Evolutionary conservation across 2,329 filamentous ascomycete genomes (phyloP).

Genomic region (Scorias spongiosa): DNA sequence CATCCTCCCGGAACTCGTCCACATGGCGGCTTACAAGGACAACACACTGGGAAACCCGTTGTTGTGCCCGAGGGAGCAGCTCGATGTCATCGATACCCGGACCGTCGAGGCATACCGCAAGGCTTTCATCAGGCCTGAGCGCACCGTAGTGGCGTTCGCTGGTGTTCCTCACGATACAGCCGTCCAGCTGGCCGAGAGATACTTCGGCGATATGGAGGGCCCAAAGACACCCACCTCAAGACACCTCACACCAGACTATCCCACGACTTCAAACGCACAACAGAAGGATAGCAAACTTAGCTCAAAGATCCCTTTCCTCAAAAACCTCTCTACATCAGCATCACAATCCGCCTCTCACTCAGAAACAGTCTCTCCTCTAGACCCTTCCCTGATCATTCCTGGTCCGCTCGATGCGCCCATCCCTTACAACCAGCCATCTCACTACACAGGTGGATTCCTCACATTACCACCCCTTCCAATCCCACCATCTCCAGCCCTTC

Average conservation of each 20-base stretch:
- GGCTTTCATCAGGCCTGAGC: conserved; percentile 73
- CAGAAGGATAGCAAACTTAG: conserved; percentile 51
- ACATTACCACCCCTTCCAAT: conserved; percentile 68
- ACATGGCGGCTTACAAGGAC: conserved; percentile 88
- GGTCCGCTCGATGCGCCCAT: conserved; percentile 31
- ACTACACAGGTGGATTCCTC: conserved; percentile 89
- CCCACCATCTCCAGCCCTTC: conserved; percentile 60
- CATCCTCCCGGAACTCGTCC: conserved; percentile 85
- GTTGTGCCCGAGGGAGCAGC: conserved; percentile 72
- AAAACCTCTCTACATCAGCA: conserved; percentile 68
- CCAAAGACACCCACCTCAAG: conserved; percentile 13
- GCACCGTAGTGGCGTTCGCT: conserved; percentile 89
- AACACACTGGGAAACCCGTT: conserved; percentile 92
- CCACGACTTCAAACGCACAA: conserved; percentile 23
- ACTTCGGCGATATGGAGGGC: conserved; percentile 77
- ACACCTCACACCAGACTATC: conserved; percentile 22
- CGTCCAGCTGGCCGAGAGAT: conserved; percentile 61
- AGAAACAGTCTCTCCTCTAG: conserved; percentile 41
- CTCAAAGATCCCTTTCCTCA: conserved; percentile 78
- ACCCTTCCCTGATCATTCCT: conserved; percentile 28
- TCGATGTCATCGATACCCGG: conserved; percentile 56
- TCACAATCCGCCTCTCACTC: conserved; percentile 44
- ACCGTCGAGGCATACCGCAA: conserved; percentile 67
- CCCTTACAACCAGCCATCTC: conserved; percentile 50
- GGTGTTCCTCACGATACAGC: conserved; percentile 74